Percentiles rank a stretch among this genome's conserved stretches.
Conservation (phyloP, 371 early-diverging fungal genomes). For the Nematocida displodere region DNA sequence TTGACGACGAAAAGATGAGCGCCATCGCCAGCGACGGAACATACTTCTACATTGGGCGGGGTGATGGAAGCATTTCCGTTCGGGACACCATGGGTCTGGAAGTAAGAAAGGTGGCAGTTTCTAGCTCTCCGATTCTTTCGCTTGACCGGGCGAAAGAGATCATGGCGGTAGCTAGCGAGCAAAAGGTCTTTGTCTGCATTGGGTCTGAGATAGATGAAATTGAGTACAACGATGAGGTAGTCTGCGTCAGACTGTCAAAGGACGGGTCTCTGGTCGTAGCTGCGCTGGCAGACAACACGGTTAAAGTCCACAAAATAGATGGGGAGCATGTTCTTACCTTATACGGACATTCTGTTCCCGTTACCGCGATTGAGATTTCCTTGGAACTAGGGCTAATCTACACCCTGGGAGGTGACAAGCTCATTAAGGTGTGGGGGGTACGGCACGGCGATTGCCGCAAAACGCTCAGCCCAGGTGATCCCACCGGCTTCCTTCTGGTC, state of each 20-base stretch:
- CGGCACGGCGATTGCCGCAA: conserved; percentile 66
- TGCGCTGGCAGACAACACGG: conserved; percentile 54
- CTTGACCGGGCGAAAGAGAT: not conserved
- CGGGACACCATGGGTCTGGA: not conserved
- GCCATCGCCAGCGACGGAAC: conserved; percentile 4
- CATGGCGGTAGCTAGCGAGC: conserved; percentile 7
- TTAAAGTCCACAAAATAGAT: conserved; percentile 55
- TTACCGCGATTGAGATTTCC: conserved; percentile 53
- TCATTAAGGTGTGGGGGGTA: conserved; percentile 65
- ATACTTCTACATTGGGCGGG: conserved; percentile 21
- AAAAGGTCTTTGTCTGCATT: not conserved
- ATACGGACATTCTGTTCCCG: conserved; percentile 65
- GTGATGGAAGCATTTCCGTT: conserved; percentile 12
- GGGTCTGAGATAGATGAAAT: conserved; percentile 23
- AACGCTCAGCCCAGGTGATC: conserved; percentile 54
- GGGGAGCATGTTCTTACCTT: conserved; percentile 44
- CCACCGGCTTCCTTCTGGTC: conserved; percentile 20
- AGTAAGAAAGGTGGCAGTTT: not conserved
- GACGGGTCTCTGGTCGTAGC: conserved; percentile 37
- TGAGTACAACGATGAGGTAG: conserved; percentile 37
- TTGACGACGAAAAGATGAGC: conserved; percentile 24
- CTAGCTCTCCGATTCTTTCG: conserved; percentile 3
- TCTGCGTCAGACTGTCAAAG: conserved; percentile 41
- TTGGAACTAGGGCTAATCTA: conserved; percentile 46
- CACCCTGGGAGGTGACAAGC: conserved; percentile 62